phyloP scores from a whole-genome alignment of 2,329 filamentous ascomycete species.

The Beauveria scarabaeidicola region DNA sequence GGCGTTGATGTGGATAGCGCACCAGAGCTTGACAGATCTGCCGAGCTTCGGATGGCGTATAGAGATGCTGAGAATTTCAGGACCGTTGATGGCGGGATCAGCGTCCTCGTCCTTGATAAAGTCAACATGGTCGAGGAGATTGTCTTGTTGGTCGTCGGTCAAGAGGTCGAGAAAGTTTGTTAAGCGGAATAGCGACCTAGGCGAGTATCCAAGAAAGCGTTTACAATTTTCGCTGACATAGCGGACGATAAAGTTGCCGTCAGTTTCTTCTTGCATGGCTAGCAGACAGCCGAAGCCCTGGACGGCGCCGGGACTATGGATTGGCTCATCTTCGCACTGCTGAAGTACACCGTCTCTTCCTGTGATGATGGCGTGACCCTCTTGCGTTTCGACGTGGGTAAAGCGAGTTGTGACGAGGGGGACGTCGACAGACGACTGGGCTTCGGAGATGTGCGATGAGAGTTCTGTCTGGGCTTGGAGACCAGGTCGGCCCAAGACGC shows the following conservation, averaged over 20 bases:
- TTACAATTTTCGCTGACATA: conserved; percentile 76
- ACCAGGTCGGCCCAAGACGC: conserved; percentile 7
- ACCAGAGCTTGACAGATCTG: conserved; percentile 67
- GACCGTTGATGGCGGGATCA: conserved; percentile 66
- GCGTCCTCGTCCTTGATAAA: conserved; percentile 78
- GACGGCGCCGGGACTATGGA: conserved; percentile 74
- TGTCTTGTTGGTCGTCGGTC: conserved; percentile 74
- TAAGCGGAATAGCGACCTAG: conserved; percentile 64
- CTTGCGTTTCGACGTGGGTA: conserved; percentile 66
- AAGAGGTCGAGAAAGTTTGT: conserved; percentile 76
- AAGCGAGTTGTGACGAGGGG: conserved; percentile 63
- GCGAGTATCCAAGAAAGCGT: conserved; percentile 66
- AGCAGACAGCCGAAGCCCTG: conserved; percentile 74
- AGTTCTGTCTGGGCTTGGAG: conserved; percentile 9
- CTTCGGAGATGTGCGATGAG: conserved; percentile 15
- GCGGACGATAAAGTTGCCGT: conserved; percentile 60
- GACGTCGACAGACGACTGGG: conserved; percentile 26
- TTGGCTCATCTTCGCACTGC: conserved; percentile 83
- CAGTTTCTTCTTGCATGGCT: conserved; percentile 61
- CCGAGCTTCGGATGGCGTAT: conserved; percentile 49
- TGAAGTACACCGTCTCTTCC: conserved; percentile 67
- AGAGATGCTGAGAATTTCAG: conserved; percentile 76
- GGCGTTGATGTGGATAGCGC: conserved; percentile 70
- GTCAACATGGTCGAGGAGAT: conserved; percentile 76
- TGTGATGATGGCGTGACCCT: conserved; percentile 75